Base-by-base conservation (phyloP, 1,284 basidiomycete species). In the Coniophora puteana region DNA sequence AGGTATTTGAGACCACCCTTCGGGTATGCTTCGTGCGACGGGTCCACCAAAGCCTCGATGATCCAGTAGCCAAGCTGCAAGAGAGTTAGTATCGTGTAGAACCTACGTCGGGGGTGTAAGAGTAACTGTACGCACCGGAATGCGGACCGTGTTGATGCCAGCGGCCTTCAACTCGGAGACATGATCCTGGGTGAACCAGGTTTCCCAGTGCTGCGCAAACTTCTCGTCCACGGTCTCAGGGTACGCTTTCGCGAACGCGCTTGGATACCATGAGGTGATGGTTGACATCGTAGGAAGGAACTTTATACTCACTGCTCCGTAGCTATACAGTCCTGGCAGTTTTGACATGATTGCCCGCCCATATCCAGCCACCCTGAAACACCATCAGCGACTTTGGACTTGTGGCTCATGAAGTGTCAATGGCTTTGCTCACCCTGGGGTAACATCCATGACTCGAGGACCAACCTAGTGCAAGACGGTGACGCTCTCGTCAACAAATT, bases 31-130 rank as follows among this genome's bases (percentile, higher is more conserved):
- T 86, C 83, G 4, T 67, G 71, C 4, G 53, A 50, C 4, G 78
- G 68, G 53, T 83, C 62, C 0, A 86, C 83, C 5, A 86, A 60
- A 12, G 64, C 64, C 54, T 86, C 83, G 14, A 86, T 63, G 38
- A 85, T 78, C 83, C 83, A 87, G 53, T 79, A 87, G 0, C 83
- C 83, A 20, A 86, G 69, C 80, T 83, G 28, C 13, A 13, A n/a
- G 1, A 29, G 17, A 31, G 14, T 32, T 32, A 17, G n/a, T 40
- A 14, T n/a, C n/a, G n/a, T n/a, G n/a, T n/a, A n/a, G 36, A 21
- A 31, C 14, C 18, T 18, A 17, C 25, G 32, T 5, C 18, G 16
- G 18, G 36, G 29, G 12, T n/a, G 13, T 38, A 32, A n/a, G 14
- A 16, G 24, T 26, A 16, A 23, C 16, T 25, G 4, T 4, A 56